These are phyloP conservation scores for Colletotrichum sojae DNA, from an alignment of 2,329 filamentous ascomycete genomes.

Conservation along the genomic window DNA sequence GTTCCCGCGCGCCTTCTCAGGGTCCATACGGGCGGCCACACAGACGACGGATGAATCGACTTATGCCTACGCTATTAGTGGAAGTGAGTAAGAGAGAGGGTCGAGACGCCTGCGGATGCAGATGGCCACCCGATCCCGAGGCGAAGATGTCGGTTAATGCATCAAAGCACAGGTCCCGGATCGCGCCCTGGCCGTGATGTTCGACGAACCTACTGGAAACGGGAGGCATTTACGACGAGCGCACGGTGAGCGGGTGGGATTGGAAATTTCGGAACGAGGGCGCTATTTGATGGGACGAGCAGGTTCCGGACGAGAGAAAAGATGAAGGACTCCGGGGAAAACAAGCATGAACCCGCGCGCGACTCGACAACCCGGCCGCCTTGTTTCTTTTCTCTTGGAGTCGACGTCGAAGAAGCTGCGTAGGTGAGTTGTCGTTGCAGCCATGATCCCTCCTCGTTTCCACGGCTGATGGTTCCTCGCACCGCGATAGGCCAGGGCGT, in stretches of 20 bases:
- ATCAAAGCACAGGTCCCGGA: conserved; percentile 21
- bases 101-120: background rate
- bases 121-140: conserved; percentile 7
- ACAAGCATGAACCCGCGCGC: conserved; percentile 17
- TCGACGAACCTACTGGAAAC: conserved; percentile 32
- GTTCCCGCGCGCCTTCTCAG: conserved; percentile 12
- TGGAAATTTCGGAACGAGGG: conserved; percentile 7
- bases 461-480: conserved; percentile 50
- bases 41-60: no score
- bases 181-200: conserved; percentile 33
- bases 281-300: conserved; percentile 27
- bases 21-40: background rate
- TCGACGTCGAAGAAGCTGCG: conserved; percentile 48
- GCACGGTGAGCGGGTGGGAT: conserved; percentile 5
- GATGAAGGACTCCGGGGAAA: conserved; percentile 18
- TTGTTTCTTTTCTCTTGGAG: conserved; percentile 32
- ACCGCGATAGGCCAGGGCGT: conserved; percentile 60
- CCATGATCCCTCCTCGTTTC: conserved; percentile 55
- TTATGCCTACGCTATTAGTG: no score
- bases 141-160: conserved; percentile 20
- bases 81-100: no score
- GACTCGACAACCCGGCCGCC: conserved; percentile 24
- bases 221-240: conserved; percentile 20
- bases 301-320: conserved; percentile 23
- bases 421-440: conserved; percentile 62